Base-by-base conservation (phyloP, 177 flowering plant species). In the Tripterygium wilfordii region DNA sequence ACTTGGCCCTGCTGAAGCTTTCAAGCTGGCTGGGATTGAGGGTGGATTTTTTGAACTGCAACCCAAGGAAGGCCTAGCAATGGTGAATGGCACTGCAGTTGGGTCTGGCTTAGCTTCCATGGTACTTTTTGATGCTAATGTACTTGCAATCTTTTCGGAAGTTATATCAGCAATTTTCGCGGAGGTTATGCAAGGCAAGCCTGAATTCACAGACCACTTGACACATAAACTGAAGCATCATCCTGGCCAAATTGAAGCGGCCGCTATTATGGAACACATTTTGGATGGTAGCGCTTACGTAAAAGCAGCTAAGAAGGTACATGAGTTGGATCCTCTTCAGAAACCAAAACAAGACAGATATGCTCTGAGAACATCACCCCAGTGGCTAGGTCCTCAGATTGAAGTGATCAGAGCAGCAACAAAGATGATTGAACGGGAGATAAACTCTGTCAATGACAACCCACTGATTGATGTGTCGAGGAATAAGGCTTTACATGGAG, bases 221-320 rank as follows among this genome's bases (percentile, higher is more conserved):
- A 80, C 83, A 0, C 87, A 80, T 41, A 75, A 77, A 33, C 24
- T 80, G 56, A 80, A 78, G 62, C 87, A 80, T 36, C 87, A 80
- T 35, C 87, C 87, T 0, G 83, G 87, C 13, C 87, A 80, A 33
- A 80, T 80, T 36, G 87, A 80, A 43, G 81, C 87, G 16, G 87
- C 87, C 5, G 83, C 87, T 1, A 73, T 80, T 2, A 80, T 80
- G 87, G 87, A 80, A 42, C 76, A 75, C 58, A 68, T 80, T 30
- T 36, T 80, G 8, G 75, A 61, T 32, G 83, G 83, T 12, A 80
- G 86, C 53, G 47, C 63, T 10, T 74, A 65, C n/a, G 47, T 80
- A 2, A 75, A 70, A 32, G 72, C 59, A 28, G 80, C 83, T 8
- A 32, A 70, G 24, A 67, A 56, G 49, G 14, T 69, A 24, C 83